Percentiles rank a stretch among this genome's conserved stretches.
Conservation (phyloP, 2,329 filamentous ascomycete species). For the Aspergillus novoparasiticus region DNA sequence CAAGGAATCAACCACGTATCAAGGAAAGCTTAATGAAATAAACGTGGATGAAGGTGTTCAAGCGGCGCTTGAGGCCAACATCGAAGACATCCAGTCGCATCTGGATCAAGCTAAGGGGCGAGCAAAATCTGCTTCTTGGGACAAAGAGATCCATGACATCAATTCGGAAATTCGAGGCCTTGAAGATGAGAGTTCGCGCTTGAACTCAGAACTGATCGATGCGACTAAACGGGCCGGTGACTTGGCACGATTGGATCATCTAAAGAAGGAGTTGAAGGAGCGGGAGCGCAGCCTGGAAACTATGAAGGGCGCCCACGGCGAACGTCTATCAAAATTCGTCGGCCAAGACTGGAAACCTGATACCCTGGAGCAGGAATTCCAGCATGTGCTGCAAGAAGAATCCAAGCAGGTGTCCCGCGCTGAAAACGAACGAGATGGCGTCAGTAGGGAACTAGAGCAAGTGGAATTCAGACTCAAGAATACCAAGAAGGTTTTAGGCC, state of each 20-base stretch:
- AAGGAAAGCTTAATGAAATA: constrained; percentile 71
- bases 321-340: constrained; percentile 68
- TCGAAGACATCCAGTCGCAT: constrained; percentile 67
- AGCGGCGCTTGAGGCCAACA: constrained; percentile 72
- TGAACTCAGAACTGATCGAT: constrained; percentile 80
- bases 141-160: constrained; percentile 68
- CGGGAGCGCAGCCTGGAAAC: constrained; percentile 75
- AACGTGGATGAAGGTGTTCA: constrained; percentile 83
- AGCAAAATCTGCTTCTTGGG: constrained; percentile 66
- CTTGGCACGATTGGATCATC: constrained; percentile 78
- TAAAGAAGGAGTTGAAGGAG: constrained; percentile 77
- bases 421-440: constrained; percentile 69
- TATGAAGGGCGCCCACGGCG: constrained; percentile 72
- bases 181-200: constrained; percentile 70
- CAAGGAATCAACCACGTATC: constrained; percentile 65
- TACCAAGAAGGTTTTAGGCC: constrained; percentile 64
- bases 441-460: constrained; percentile 73
- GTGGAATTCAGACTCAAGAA: constrained; percentile 72
- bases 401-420: constrained; percentile 62
- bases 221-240: constrained; percentile 80
- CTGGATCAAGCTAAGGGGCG: constrained; percentile 66
- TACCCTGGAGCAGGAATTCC: constrained; percentile 71
- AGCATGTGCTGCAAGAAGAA: constrained; percentile 63
- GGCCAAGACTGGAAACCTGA: constrained; percentile 68
- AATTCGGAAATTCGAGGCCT: constrained; percentile 67